Evolutionary conservation across 345 rosid genomes (phyloP), one percentile per base, ranked within the genome.

Genomic region (Passiflora organensis): DNA sequence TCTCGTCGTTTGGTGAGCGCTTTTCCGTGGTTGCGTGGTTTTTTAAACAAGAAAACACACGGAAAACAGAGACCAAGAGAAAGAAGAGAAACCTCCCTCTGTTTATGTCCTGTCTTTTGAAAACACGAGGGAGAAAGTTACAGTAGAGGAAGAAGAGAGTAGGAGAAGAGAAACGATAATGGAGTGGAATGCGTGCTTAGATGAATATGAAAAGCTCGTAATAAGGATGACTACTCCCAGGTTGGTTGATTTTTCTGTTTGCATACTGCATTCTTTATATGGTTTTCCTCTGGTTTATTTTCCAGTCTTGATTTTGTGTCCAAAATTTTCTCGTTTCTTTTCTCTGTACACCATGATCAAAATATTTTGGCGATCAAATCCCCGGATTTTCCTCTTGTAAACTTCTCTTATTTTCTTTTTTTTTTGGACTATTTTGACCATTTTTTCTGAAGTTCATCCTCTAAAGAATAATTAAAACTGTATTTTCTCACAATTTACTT

Each of bases 161-260:
- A 28, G 34, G 34, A 8, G 3, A 28, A n/a, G n/a, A n/a, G n/a
- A n/a, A n/a, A n/a, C n/a, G n/a, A 20, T 55, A 23, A 81, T 83
- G 95, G 88, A 75, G 82, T 70, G 83, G 82, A 78, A 69, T 54
- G 80, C 90, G 66, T 84, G 72, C 57, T 55, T 83, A 56, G 89
- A 88, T 75, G 99, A 93, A 61, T 93, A 86, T 69, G 91, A 93
- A 79, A 93, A 93, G 81, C 97, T 93, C 49, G 80, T 89, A 21
- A 76, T 65, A 19, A 77, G 96, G 73, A 81, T 93, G 94, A 83
- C 69, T 64, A 89, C 89, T 62, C 99, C 99, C 69, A 93, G 96
- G 97, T 93, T 47, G 16, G 77, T 63, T 44, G 45, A 13, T 4
- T 22, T 25, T 28, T 14, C 15, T 6, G 1, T 18, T 10, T 3